phyloP scores from a whole-genome alignment of 805 yeast genomes.

The Clavispora vitiphila region DNA sequence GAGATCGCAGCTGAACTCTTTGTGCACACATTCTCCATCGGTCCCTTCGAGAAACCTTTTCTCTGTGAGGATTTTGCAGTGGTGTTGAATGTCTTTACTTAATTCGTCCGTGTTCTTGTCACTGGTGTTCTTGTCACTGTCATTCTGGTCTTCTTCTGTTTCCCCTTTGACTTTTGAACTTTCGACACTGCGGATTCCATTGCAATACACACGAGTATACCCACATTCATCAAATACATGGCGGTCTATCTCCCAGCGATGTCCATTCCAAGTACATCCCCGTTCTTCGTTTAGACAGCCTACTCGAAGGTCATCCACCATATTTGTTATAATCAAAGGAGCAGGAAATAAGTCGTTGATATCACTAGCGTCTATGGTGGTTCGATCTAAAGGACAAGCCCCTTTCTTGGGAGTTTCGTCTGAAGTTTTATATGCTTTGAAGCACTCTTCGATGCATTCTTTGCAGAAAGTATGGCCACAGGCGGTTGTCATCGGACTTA shows the following conservation, averaged over 20 bases:
- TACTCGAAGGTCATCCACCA: conserved; percentile 58
- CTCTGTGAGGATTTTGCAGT: conserved; percentile 15
- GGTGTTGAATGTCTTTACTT: conserved; percentile 4
- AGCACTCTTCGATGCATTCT: conserved; percentile 45
- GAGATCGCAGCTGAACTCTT: conserved; percentile 27
- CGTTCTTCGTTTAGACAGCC: conserved; percentile 46
- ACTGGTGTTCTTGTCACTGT: too few species aligned
- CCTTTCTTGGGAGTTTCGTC: not conserved
- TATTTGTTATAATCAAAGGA: conserved; percentile 53
- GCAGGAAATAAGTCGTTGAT: conserved; percentile 37
- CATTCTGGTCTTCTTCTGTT: too few species aligned
- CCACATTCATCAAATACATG: conserved; percentile 41
- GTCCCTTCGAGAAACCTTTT: conserved; percentile 16
- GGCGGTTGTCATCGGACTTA: conserved; percentile 54
- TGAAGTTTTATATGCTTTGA: conserved; percentile 28
- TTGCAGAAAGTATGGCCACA: conserved; percentile 70
- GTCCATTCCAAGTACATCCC: conserved; percentile 56
- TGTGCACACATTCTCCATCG: conserved; percentile 35
- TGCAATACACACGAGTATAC: conserved; percentile 31
- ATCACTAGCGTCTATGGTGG: conserved; percentile 34
- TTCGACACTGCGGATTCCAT: conserved; percentile 16
- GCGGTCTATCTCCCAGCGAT: conserved; percentile 52
- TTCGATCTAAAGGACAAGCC: conserved; percentile 59
- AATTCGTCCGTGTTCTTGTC: too few species aligned
- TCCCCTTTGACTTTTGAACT: not conserved